phyloP scores from a whole-genome alignment of 768 basidiomycete species.

The Tephrocybe sp. region DNA sequence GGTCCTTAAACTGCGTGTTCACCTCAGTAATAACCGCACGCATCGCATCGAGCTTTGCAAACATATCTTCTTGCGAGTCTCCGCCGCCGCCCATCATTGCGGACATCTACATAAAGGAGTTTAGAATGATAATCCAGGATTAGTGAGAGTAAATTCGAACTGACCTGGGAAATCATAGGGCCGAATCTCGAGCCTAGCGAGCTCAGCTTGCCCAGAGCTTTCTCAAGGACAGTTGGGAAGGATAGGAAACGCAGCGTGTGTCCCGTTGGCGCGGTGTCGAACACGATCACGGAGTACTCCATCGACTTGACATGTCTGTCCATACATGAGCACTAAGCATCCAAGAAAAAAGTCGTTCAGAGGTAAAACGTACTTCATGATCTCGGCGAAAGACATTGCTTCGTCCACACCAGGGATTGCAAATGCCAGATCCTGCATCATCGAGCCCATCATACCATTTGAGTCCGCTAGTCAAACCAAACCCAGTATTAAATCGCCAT shows the following conservation, averaged over 20 bases:
- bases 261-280: slow-evolving; percentile 98
- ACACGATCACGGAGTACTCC: slow-evolving; percentile 99
- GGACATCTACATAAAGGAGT: slow-evolving; percentile 62
- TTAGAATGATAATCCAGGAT: background rate
- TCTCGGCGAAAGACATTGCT: slow-evolving; percentile 99
- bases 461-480: slow-evolving; percentile 59
- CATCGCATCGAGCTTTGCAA: slow-evolving; percentile 97
- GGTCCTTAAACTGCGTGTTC: slow-evolving; percentile 98
- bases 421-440: slow-evolving; percentile 99
- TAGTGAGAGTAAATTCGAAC: slow-evolving; percentile 1
- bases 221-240: slow-evolving; percentile 98
- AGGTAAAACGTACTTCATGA: slow-evolving; percentile 83
- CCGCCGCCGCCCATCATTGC: slow-evolving; percentile 93
- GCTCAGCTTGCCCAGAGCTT: slow-evolving; percentile 93
- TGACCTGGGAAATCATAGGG: slow-evolving; percentile 89
- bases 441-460: slow-evolving; percentile 94
- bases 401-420: slow-evolving; percentile 99
- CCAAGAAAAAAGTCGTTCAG: background rate
- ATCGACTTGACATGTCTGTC: slow-evolving; percentile 97
- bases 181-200: slow-evolving; percentile 93
- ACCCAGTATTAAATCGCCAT: slow-evolving; percentile 2
- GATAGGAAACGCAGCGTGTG: slow-evolving; percentile 98
- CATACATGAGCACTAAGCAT: background rate
- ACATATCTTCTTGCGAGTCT: slow-evolving; percentile 96
- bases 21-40: slow-evolving; percentile 96